Evolutionary conservation across 139 green algal species (phyloP).

Genomic region (Edaphochlamys debaryana): DNA sequence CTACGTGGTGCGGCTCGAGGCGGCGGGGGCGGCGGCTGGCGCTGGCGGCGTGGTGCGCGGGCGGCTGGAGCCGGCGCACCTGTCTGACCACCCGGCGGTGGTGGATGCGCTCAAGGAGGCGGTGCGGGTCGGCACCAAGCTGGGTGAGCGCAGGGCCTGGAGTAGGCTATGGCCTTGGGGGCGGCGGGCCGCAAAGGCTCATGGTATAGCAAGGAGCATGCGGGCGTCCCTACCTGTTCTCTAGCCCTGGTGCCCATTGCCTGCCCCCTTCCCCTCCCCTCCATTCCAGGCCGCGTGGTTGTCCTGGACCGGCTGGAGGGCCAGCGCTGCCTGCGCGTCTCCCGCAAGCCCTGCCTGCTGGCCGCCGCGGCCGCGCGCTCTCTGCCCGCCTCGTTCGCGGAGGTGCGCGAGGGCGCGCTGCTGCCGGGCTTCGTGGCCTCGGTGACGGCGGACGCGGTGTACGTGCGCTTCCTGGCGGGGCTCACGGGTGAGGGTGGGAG

Average conservation of each 20-base stretch:
- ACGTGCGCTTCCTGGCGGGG: conserved; percentile 87
- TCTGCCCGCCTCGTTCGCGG: conserved; percentile 58
- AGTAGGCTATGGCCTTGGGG: too few species aligned
- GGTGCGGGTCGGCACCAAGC: conserved; percentile 50
- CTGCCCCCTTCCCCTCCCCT: too few species aligned
- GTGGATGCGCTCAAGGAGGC: conserved; percentile 58
- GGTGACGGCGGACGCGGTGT: conserved; percentile 78
- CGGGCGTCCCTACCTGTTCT: too few species aligned
- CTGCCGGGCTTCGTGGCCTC: conserved; percentile 85
- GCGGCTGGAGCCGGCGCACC: conserved; percentile 72
- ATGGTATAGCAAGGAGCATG: too few species aligned
- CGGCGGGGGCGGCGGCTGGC: conserved; percentile 5
- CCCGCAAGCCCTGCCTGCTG: conserved; percentile 80
- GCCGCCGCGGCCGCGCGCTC: conserved; percentile 50
- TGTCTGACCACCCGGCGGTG: conserved; percentile 81
- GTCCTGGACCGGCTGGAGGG: conserved; percentile 73
- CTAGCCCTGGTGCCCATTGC: too few species aligned
- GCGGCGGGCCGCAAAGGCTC: too few species aligned
- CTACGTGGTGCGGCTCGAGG: conserved; percentile 29
- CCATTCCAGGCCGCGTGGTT: conserved; percentile 64
- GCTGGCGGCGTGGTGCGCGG: conserved; percentile 42
- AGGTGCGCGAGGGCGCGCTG: conserved; percentile 60
- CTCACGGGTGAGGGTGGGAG: conserved; percentile 67
- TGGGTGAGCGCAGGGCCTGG: conserved; percentile 56
- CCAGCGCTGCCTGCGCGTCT: conserved; percentile 43